Base-by-base conservation (phyloP, 805 yeast species). In the Wickerhamomyces bovis region DNA sequence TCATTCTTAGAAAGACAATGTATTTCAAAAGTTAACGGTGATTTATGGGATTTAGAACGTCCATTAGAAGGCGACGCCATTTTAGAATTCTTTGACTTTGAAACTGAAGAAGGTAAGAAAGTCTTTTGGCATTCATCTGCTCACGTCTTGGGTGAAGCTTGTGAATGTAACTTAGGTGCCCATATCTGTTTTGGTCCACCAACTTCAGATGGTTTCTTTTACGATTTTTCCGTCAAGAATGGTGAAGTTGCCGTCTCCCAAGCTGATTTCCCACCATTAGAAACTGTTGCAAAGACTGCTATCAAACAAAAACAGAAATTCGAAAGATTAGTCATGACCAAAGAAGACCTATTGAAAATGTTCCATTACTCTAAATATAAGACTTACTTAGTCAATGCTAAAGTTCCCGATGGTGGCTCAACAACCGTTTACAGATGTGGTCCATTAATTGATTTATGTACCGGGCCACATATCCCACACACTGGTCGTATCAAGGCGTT, bases 121-220 rank as follows among this genome's bases (percentile, higher is more conserved):
- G 98, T 92, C 31, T 94, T 94, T 72, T 94, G 99, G 99, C 99
- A 94, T 68, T 94, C 99, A 3, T 85, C 96, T 55, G 99, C 99
- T 44, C 99, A 94, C 70, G 92, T 94, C 46, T 73, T 94, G 58
- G 99, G 99, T 70, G 99, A 94, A 73, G 92, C 97, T 42, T 86
- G 96, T 73, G 99, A 94, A 72, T 85, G 97, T 67, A 94, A 89
- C 68, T 75, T 84, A 66, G 98, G 97, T 56, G 95, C 96, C 54
- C 96, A 92, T 66, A 80, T 94, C 55, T 81, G 88, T 66, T 73
- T 82, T 53, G 99, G 99, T 56, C 99, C 99, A 28, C 99, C 99
- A 66, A 92, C 97, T 50, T 89, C 84, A 46, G 98, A 92, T 54
- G 99, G 99, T 41, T 94, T 94, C 72, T 94, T 92, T 73, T 94